Base-by-base conservation (phyloP, 805 yeast species). In the Ogataea paraovalis region DNA sequence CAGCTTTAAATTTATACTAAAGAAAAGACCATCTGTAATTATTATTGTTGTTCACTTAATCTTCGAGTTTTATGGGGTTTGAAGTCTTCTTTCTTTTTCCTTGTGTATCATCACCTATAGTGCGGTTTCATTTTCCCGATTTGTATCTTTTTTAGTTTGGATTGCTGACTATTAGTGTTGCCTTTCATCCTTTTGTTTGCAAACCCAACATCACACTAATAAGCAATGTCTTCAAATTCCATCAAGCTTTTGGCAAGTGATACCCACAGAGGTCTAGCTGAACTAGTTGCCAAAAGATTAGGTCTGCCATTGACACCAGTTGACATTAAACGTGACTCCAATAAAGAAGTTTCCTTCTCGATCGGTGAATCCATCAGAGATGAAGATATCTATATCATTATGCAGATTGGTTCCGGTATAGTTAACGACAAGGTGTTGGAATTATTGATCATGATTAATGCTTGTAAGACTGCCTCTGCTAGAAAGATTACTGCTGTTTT, bases 281-380 rank as follows among this genome's bases (percentile, higher is more conserved):
- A 81, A 64, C 73, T 80, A n/a, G 87, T 83, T 39, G 79, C 87
- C 18, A 71, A 73, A 48, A 72, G 84, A 42, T 67, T 83, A 27
- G 87, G 88, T 8, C 60, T 80, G 41, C 73, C 74, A 37, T 68
- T 82, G 43, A 80, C 86, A 20, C 85, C 86, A 39, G 77, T 81
- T 46, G 80, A 79, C 52, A 64, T 83, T 58, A 80, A 80, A 54
- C 72, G 87, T 58, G 87, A 82, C 53, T 78, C 85, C 7, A 82
- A 82, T 49, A 83, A 83, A 14, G 95, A 87, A 62, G 87, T 84
- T 18, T 81, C 85, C 33, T 84, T 86, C 58, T 79, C 85, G 40
- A 83, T 87, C 49, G 88, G 87, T 18, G 94, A 87, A 63, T 83
- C 91, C 21, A 87, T 87, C 37, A 78, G 95, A 72, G 94, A 86